Evolutionary conservation across 108 stramenopile genomes (phyloP), one percentile per base, ranked within the genome.

Genomic region (Craspedostauros australis): DNA sequence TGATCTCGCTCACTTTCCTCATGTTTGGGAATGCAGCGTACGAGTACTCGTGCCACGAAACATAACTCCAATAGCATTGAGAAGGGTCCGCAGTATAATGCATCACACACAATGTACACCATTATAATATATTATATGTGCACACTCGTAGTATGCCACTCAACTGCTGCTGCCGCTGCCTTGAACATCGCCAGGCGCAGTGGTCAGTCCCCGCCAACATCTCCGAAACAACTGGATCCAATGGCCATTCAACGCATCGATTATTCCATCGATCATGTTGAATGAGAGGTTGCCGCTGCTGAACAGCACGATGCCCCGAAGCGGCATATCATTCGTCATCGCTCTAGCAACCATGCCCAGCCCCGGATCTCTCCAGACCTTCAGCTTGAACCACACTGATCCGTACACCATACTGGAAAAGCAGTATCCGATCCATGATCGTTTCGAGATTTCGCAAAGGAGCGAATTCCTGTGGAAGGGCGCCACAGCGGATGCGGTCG

Each of bases 291-390:
- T 37, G 16, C 76, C 76, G 27, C 52, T 38, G 27, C 70, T 64
- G 40, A 67, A 77, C n/a, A 68, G 23, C 3, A 67, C 70, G 20
- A 77, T 7, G 4, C 40, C 19, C 12, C 76, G 50, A 42, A 77
- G 51, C 16, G 76, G 76, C 22, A 72, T 19, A 36, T 69, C 69
- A 28, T 64, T 56, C 25, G 66, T 49, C 33, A 60, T 64, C 9
- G 39, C 58, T 19, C 54, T n/a, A n/a, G n/a, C 46, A 19, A 76
- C 45, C 60, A 76, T 69, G 0, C 38, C 47, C 2, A 57, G n/a
- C n/a, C n/a, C n/a, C n/a, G n/a, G n/a, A n/a, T n/a, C n/a, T n/a
- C 16, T 46, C 69, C 54, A 7, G 48, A 39, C 39, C 46, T 24
- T 21, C 28, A 2, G 1, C 41, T 45, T 0, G 68, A 55, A 1